phyloP scores from a whole-genome alignment of 164 flowering plant genomes.

The Chloranthus sessilifolius region DNA sequence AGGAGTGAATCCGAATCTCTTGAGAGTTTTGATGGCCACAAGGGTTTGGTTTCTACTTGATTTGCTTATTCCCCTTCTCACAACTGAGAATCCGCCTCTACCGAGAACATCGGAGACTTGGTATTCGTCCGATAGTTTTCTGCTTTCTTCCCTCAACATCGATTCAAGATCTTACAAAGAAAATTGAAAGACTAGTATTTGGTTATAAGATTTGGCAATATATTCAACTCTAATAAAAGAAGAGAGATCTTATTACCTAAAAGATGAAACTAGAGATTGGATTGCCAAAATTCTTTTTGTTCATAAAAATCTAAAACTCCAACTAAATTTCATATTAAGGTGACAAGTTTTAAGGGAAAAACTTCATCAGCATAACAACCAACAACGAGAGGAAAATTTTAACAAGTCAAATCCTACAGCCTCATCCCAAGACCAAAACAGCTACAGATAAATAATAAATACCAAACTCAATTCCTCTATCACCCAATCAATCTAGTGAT shows the following conservation, averaged over 20 bases:
- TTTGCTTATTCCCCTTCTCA: constrained; percentile 44
- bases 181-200: no score
- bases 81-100: constrained; percentile 71
- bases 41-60: constrained; percentile 14
- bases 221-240: not conserved
- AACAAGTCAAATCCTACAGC: not conserved
- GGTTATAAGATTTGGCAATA: no score
- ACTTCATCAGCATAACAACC: no score
- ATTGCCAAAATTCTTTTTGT: no score
- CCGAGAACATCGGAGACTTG: constrained; percentile 50
- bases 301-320: no score
- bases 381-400: no score
- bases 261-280: no score
- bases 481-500: not conserved
- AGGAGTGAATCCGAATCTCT: constrained; percentile 27
- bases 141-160: constrained; percentile 44
- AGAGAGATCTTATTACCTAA: not conserved
- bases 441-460: not conserved
- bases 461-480: not conserved
- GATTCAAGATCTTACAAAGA: not conserved
- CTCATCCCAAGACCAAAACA: not conserved
- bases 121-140: constrained; percentile 47
- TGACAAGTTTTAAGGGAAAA: no score
- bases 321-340: no score
- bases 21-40: constrained; percentile 73